Percentiles rank a stretch among this genome's conserved stretches.
Evolutionary conservation across 352 stramenopile genomes (phyloP).

Genomic region (Albugo candida): DNA sequence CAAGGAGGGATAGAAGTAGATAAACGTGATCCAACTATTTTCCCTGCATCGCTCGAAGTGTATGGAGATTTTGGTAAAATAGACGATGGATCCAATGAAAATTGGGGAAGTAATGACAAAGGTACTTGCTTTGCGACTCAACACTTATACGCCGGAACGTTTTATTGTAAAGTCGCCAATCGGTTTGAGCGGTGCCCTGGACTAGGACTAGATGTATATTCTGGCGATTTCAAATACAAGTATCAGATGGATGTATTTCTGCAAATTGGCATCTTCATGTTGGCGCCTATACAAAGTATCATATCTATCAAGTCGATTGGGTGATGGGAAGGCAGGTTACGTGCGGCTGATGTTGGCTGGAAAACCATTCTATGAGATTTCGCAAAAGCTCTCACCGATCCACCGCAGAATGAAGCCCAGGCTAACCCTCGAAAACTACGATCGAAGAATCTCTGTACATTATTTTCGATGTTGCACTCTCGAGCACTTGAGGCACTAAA

Average conservation of each 20-base stretch:
- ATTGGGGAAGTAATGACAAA: constrained; percentile 13
- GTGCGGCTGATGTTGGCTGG: constrained; percentile 65
- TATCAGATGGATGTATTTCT: constrained; percentile 87
- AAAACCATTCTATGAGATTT: constrained; percentile 55
- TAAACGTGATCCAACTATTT: constrained; percentile 9
- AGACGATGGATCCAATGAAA: constrained; percentile 4
- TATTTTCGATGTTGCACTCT: constrained; percentile 87
- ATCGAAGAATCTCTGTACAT: constrained; percentile 85
- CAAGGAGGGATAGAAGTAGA: constrained; percentile 15
- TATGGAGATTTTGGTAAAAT: constrained; percentile 15
- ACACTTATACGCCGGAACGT: constrained; percentile 10
- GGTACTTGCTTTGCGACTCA: constrained; percentile 12
- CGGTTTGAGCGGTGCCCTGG: background rate
- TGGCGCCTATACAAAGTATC: constrained; percentile 58
- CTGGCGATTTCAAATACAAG: constrained; percentile 11
- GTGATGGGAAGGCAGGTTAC: constrained; percentile 30
- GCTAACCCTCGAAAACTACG: constrained; percentile 37
- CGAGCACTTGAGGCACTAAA: constrained; percentile 54
- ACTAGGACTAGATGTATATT: too few relatives aligned
- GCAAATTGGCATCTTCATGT: constrained; percentile 75
- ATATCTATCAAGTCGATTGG: constrained; percentile 58
- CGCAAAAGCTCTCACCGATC: constrained; percentile 27
- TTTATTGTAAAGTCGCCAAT: constrained; percentile 7
- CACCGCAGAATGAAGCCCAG: constrained; percentile 17
- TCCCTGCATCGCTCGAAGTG: constrained; percentile 15